A percentile compares a stretch with the other conserved stretches of the same genome.
phyloP scores from a whole-genome alignment of 2,329 filamentous ascomycete species.

The Monilinia fructigena region DNA sequence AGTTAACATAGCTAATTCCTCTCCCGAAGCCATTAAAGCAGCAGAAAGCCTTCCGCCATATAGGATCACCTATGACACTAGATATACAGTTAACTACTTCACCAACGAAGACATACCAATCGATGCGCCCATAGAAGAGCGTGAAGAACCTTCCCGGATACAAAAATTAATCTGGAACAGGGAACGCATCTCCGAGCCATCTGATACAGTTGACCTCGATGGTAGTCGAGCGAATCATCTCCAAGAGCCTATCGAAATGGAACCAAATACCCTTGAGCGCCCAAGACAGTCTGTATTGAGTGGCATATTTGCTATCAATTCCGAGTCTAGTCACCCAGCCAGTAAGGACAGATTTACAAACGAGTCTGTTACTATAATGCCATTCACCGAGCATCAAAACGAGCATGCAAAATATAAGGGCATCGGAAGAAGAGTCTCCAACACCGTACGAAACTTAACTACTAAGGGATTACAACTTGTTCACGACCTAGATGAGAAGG shows the following conservation, averaged over 20 bases:
- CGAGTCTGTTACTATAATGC: not conserved
- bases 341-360: not conserved
- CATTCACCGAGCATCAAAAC: not conserved
- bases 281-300: conserved; percentile 31
- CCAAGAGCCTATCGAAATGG: conserved; percentile 1
- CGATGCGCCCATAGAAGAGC: not conserved
- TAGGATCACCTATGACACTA: conserved; percentile 11
- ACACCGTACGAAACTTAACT: conserved; percentile 1
- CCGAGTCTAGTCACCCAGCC: conserved; percentile 24
- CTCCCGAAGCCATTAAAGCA: not conserved
- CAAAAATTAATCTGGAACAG: conserved; percentile 3
- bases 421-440: conserved; percentile 4
- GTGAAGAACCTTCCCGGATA: not conserved
- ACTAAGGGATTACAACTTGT: conserved; percentile 5
- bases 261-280: not conserved
- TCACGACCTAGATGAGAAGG: conserved; percentile 11
- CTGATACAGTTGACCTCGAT: not conserved
- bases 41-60: not conserved
- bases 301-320: conserved; percentile 41
- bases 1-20: not conserved
- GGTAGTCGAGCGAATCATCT: not conserved
- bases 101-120: conserved; percentile 3
- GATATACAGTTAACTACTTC: conserved; percentile 13
- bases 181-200: not conserved
- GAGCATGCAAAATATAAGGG: not conserved